Base-by-base conservation (phyloP, 164 flowering plant genomes). In the Dillenia turbinata region DNA sequence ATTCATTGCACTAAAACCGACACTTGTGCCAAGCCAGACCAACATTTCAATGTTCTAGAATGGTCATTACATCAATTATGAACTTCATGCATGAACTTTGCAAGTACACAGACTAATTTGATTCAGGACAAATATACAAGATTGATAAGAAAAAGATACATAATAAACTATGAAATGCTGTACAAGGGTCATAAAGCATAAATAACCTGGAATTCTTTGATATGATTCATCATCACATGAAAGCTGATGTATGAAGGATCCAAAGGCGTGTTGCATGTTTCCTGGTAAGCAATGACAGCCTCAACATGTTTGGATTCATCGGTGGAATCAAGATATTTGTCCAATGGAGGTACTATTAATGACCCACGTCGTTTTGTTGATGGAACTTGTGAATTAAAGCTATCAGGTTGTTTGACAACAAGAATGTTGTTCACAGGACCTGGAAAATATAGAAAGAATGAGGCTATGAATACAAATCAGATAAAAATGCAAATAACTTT, bases 341-440 rank as follows among this genome's bases (percentile, higher is more conserved):
- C 82, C 53, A 92, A 71, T 2, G 93, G 82, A 26, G 89, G 89
- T 12, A 96, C 85, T 57, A 89, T 72, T 1, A 45, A 62, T 33
- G 75, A 70, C 0, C 70, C 73, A 43, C 76, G 78, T 67, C 64
- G 83, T 73, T 64, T 83, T 51, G 66, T 62, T 47, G 68, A 56
- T 14, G 86, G 71, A 47, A 67, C 59, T 54, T 72, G 74, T 46
- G 73, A 52, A 59, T 68, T 71, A 5, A 46, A 26, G 51, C 12
- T 11, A 13, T 55, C 48, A 16, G 81, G 75, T 43, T 65, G 78
- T 63, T 72, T 75, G 52, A 78, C 68, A 47, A 89, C 70, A 59
- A 82, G 57, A 52, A 89, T 67, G 67, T 86, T 86, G 75, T 72
- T 92, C 63, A 92, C 85, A 5, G 90, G 95, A 60, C 90, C 96